Base-by-base conservation (phyloP, 257 asterid species). In the Craterostigma plantagineum region DNA sequence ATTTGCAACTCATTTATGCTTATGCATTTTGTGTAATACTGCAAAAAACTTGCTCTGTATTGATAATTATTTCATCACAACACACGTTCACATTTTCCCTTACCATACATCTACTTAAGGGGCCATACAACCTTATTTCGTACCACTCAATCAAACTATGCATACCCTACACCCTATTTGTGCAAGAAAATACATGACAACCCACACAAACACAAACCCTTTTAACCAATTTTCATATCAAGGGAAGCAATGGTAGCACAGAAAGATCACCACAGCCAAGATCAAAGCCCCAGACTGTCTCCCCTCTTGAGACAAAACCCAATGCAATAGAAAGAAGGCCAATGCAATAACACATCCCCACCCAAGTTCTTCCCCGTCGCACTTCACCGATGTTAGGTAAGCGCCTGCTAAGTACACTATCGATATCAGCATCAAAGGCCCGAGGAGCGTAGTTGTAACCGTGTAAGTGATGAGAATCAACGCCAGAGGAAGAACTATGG, bases 381-480 rank as follows among this genome's bases (percentile, higher is more conserved):
- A 52, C 23, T 69, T 57, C 2, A 53, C 27, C 7, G 69, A 59
- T 18, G 63, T 40, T 50, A 63, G 18, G n/a, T 62, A 76, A 14
- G 70, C 54, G 0, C 66, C 62, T 8, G 65, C 63, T 2, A 76
- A 12, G 53, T 63, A 70, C 11, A 69, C 44, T 46, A 77, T 58
- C 34, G 61, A 41, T 9, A 71, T 77, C 52, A 76, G 53, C 38
- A 69, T 45, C 18, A 73, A 71, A 3, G 82, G 93, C 27, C 76
- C 91, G 10, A 73, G 69, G 38, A 73, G 77, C 72, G 67, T 63
- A 33, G 81, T 80, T 5, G 71, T 63, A 3, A 76, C 67, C 0
- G 79, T 59, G 58, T 75, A 76, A 1, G 62, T 60, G 9, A 63
- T 54, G 45, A 79, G 69, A 8, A 68, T 43, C 1, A 70, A 34